Conservation (phyloP, 768 basidiomycete genomes). For the Phaffia australis region DNA sequence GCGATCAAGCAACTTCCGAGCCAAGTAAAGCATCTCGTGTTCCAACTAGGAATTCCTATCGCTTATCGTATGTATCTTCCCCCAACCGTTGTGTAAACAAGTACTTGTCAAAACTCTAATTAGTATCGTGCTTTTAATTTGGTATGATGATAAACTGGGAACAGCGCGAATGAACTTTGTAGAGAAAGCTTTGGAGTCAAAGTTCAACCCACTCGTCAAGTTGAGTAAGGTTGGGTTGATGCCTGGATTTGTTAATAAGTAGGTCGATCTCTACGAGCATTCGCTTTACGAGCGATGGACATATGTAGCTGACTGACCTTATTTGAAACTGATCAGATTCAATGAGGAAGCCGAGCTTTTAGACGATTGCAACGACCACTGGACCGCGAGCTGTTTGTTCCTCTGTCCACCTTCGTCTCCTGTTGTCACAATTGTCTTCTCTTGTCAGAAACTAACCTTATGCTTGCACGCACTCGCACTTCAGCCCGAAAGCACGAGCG, state of each 20-base stretch:
- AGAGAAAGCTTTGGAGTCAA: constrained; percentile 59
- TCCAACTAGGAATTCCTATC: constrained; percentile 55
- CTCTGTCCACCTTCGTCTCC: not conserved
- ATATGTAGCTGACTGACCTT: not conserved
- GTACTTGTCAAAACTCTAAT: no score
- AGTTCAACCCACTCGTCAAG: constrained; percentile 70
- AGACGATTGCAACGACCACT: constrained; percentile 50
- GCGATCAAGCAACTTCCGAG: constrained; percentile 52
- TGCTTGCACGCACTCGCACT: constrained; percentile 51
- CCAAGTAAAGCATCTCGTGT: constrained; percentile 65
- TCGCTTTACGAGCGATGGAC: constrained; percentile 41
- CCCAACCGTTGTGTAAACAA: no score
- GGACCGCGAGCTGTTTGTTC: constrained; percentile 54
- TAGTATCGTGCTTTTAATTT: no score
- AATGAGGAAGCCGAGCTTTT: constrained; percentile 61
- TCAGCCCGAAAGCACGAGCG: constrained; percentile 64
- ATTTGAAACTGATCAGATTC: constrained; percentile 23
- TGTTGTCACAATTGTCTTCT: not conserved
- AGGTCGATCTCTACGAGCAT: not conserved
- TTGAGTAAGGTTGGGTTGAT: constrained; percentile 52
- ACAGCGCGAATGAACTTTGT: constrained; percentile 60
- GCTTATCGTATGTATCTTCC: constrained; percentile 16
- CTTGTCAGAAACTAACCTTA: no score
- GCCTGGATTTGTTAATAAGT: constrained; percentile 47
- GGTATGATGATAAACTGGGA: no score